Base-by-base conservation (phyloP, 805 yeast species). In the Metschnikowia corniflorae region DNA sequence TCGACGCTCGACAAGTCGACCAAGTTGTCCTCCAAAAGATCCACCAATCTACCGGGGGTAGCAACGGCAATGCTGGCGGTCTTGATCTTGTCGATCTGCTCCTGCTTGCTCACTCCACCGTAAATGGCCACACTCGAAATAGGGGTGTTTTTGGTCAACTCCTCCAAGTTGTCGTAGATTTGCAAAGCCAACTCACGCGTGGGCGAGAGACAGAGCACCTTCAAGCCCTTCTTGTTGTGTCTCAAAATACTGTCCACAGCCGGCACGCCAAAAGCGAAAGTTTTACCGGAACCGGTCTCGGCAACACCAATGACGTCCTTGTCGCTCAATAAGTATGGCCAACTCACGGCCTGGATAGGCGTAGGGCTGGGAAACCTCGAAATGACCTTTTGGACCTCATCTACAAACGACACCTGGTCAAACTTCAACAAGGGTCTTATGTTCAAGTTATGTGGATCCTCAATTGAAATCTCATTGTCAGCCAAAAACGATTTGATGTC, bases 151-250 rank as follows among this genome's bases (percentile, higher is more conserved):
- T 73, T 73, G 13, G 88, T 78, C 49, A 87, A 71, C 18, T 66
- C 70, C 42, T 75, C 75, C 61, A 89, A 68, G 61, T 88, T 88
- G 57, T 89, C 97, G 56, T 78, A 83, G 46, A 80, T 93, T 65
- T 93, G 99, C 45, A 91, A 77, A 2, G 98, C 98, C 54, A 93
- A 75, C 65, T 93, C 99, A 72, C 99, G 82, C 7, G 99, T 93
- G 40, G 99, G 99, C 2, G 97, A 88, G 29, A 93, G 80, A 40
- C 86, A 86, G 40, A 93, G 72, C 4, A 88, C 95, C 52, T 78
- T 78, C 38, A 85, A 71, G 14, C 82, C 82, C 24, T 61, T 63
- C 24, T 61, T 58, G 31, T 64, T 60, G 55, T 59, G 59, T 31
- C 67, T 55, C 26, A 79, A 53, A 39, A 91, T 66, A 44, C 80